These are phyloP conservation scores for Calonectria hongkongensis DNA, from an alignment of 2,329 filamentous ascomycete species.

Conservation along the genomic window DNA sequence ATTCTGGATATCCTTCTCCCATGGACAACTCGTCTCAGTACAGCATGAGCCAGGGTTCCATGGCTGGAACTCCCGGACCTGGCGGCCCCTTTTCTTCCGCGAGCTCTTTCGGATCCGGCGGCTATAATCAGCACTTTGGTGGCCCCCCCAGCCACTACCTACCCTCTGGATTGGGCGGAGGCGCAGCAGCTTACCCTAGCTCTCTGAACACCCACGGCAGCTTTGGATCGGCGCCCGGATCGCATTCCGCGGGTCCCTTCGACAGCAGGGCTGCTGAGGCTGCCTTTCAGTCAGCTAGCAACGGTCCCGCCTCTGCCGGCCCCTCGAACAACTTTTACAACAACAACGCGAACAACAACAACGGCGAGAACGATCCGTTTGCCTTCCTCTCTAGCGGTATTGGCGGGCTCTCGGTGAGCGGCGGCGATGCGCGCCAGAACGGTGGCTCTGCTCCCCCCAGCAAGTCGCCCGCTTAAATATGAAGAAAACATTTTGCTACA, in stretches of 20 bases:
- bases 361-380: conserved; percentile 84
- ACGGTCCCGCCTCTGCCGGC: conserved; percentile 85
- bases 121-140: conserved; percentile 87
- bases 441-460: conserved; percentile 73
- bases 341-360: conserved; percentile 79
- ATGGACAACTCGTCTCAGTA: conserved; percentile 92
- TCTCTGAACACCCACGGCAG: conserved; percentile 83
- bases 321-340: conserved; percentile 73
- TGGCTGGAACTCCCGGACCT: conserved; percentile 87
- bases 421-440: conserved; percentile 78
- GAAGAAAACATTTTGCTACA: conserved; percentile 43
- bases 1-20: conserved; percentile 91
- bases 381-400: conserved; percentile 86
- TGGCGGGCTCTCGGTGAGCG: conserved; percentile 82
- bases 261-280: conserved; percentile 95
- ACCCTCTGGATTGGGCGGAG: conserved; percentile 86
- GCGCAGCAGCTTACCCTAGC: conserved; percentile 83
- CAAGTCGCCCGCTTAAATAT: conserved; percentile 75
- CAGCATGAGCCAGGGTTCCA: conserved; percentile 90
- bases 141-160: conserved; percentile 93
- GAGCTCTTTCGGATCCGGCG: conserved; percentile 79
- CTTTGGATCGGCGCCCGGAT: conserved; percentile 84
- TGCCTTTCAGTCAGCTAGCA: conserved; percentile 92
- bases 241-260: conserved; percentile 90
- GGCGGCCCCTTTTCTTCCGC: conserved; percentile 81